Evolutionary conservation across 371 early-diverging fungal genomes (phyloP), one percentile per base, ranked within the genome.

Genomic region (Zychaea mexicana): DNA sequence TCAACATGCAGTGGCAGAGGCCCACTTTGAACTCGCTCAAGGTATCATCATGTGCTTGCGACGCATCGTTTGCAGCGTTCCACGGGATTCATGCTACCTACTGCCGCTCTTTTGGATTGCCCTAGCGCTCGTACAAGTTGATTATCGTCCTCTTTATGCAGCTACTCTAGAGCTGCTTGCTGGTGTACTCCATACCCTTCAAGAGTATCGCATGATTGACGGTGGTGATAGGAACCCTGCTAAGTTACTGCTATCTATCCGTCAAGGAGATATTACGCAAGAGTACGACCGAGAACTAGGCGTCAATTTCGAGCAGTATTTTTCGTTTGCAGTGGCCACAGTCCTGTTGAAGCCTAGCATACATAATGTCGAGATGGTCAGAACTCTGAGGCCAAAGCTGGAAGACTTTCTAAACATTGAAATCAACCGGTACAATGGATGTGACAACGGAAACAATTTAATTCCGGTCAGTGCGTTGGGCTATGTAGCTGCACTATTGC

Each of bases 91-190:
- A 8, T 82, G 86, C 32, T 93, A 92, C 62, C 79, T 96, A 52
- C 81, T 84, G 39, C 84, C 90, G 49, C 76, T 96, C 69, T 95
- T 95, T 77, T 96, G 97, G 97, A 78, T 95, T 6, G 90, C 89
- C 15, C 77, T 94, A 38, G 85, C 91, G 0, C 75, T 96, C 13
- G 81, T 93, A 57, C 93, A 94, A 72, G 88, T 96, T 52, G 92
- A 92, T 21, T 85, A 93, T 61, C 69, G 85, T n/a, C 86, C 88
- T 3, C 75, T 94, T 28, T 93, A 93, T 77, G 75, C 79, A 12
- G 82, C 79, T 57, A 93, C 92, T 0, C 65, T 92, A 8, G 81
- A 80, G 45, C 74, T 96, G 36, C 39, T 93, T 31, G 77, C 88
- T 46, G 88, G 83, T 4, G 89, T 90, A 8, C 61, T 95, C n/a